phyloP scores from a whole-genome alignment of 2,329 filamentous ascomycete species.

The Ascochyta lentis region DNA sequence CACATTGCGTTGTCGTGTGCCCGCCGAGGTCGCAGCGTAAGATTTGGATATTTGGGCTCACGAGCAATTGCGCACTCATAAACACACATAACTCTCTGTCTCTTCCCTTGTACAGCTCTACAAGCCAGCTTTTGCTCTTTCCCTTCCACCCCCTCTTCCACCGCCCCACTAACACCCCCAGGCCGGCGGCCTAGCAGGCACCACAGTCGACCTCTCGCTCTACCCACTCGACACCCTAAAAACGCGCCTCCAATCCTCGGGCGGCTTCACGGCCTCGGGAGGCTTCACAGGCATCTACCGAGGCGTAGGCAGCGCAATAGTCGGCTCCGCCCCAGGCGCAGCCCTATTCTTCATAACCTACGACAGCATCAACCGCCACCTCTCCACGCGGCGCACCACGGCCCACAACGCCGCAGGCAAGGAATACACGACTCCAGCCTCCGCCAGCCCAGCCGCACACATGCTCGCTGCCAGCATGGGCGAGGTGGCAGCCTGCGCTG shows the following conservation, averaged over 20 bases:
- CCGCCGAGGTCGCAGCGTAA: slow-evolving; percentile 7
- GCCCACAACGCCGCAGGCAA: slow-evolving; percentile 35
- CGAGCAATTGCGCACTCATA: neutral
- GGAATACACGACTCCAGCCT: slow-evolving; percentile 30
- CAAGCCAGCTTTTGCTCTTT: no score
- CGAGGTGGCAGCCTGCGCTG: slow-evolving; percentile 89
- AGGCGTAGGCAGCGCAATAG: slow-evolving; percentile 85
- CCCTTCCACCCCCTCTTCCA: no score
- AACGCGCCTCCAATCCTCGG: slow-evolving; percentile 87
- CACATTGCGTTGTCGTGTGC: no score
- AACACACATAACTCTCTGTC: neutral
- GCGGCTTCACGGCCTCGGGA: slow-evolving; percentile 79
- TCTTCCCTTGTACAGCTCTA: neutral
- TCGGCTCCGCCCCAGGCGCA: slow-evolving; percentile 91
- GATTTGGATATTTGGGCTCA: neutral
- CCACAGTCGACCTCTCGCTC: slow-evolving; percentile 94
- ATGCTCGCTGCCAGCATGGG: slow-evolving; percentile 87
- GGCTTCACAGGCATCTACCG: slow-evolving; percentile 93
- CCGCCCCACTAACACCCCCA: slow-evolving; percentile 39
- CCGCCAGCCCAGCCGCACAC: slow-evolving; percentile 60
- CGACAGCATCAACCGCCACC: slow-evolving; percentile 68
- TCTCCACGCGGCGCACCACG: slow-evolving; percentile 23
- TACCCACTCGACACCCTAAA: slow-evolving; percentile 99
- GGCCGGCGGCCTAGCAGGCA: slow-evolving; percentile 90
- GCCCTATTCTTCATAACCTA: slow-evolving; percentile 98